Conservation (phyloP, 2,329 filamentous ascomycete species). For the Cordyceps tenuipes region DNA sequence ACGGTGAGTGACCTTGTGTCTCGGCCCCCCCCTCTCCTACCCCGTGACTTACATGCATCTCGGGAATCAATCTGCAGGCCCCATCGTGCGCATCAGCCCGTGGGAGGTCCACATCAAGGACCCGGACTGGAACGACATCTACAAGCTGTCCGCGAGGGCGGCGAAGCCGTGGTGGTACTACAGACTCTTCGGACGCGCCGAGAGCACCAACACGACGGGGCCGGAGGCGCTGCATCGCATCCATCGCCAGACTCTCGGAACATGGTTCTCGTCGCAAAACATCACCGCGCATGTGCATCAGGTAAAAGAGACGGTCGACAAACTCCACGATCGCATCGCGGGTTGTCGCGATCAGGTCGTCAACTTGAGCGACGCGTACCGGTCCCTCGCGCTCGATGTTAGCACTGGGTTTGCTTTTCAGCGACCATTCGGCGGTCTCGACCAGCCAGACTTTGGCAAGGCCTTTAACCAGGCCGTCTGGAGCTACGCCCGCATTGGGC, state of each 20-base stretch:
- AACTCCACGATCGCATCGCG: background rate
- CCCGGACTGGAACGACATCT: background rate
- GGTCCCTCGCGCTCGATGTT: background rate
- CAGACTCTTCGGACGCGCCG: background rate
- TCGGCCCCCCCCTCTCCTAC: background rate
- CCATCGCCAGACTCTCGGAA: background rate
- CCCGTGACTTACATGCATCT: background rate
- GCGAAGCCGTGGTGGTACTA: background rate
- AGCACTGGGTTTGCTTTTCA: background rate
- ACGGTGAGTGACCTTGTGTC: background rate
- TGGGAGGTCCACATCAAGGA: constrained; percentile 5
- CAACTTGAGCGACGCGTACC: constrained; percentile 1
- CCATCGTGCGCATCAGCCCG: constrained; percentile 1
- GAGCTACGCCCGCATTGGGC: background rate
- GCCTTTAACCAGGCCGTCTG: background rate
- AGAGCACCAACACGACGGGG: background rate
- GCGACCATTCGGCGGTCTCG: background rate
- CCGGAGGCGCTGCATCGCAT: background rate
- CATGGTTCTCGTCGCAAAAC: background rate
- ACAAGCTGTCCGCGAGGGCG: background rate
- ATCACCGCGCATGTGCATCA: background rate
- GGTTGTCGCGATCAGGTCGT: background rate
- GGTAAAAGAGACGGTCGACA: background rate
- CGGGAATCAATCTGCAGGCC: background rate
- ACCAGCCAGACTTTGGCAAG: background rate